These are phyloP conservation scores for Solanum ossicruentum DNA, from an alignment of 257 asterid genomes.

Conservation along the genomic window DNA sequence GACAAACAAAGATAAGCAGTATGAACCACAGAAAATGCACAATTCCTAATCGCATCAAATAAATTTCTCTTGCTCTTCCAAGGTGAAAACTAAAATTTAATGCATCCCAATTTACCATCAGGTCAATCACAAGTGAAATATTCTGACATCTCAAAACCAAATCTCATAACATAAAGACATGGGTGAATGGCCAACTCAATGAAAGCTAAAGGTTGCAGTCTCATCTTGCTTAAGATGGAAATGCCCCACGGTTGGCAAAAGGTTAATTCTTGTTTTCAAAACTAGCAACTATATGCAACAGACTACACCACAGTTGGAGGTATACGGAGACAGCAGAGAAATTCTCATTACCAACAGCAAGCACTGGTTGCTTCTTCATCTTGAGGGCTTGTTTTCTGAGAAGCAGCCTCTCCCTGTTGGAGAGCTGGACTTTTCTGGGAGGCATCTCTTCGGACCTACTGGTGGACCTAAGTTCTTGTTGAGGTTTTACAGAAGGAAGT, in stretches of 20 bases:
- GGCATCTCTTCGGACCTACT: constrained; percentile 13
- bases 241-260: not conserved
- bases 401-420: constrained; percentile 85
- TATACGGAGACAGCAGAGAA: not conserved
- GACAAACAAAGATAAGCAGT: not conserved
- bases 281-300: not conserved
- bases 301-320: not conserved
- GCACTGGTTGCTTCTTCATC: constrained; percentile 51
- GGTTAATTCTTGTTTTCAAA: not conserved
- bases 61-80: not conserved
- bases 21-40: not conserved
- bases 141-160: not conserved
- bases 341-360: constrained; percentile 60
- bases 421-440: constrained; percentile 35
- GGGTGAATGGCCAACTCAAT: not conserved
- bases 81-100: not conserved
- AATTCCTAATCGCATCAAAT: not conserved
- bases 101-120: not conserved
- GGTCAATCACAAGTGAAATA: not conserved
- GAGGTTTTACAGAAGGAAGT: constrained; percentile 12
- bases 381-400: constrained; percentile 75
- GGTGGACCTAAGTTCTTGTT: constrained; percentile 13
- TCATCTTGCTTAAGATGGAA: not conserved
- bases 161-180: not conserved
- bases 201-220: not conserved